Base-by-base conservation (phyloP, 306 rosid species). In the Ammopiptanthus mongolicus region DNA sequence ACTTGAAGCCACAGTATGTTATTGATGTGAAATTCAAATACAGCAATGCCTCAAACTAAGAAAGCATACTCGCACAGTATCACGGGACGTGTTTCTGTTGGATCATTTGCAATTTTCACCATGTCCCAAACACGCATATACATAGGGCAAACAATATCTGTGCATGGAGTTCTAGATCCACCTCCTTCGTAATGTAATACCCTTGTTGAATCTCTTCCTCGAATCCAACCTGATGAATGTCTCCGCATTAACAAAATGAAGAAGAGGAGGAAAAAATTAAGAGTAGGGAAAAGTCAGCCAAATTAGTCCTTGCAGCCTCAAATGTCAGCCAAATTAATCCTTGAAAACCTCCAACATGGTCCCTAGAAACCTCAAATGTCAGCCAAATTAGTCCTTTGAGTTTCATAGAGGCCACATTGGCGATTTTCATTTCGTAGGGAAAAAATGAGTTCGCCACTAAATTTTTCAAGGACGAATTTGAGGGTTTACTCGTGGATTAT, bases 91-190 rank as follows among this genome's bases (percentile, higher is more conserved):
- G 77, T 86, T 86, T 95, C 98, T 63, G 78, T 78, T 47, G 96
- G 91, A 78, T 95, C 97, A n/a, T 88, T 86, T 37, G 98, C 97
- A 64, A 95, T 90, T 84, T 86, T 91, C 79, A 90, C 80, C 18
- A 91, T 91, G 87, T 95, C 98, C 97, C 96, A 87, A 76, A 90
- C 89, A 63, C 98, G 95, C 98, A 95, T 95, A 80, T 95, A 95
- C 97, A 91, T 95, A 56, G 98, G 97, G 68, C 98, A 95, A 28
- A 95, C 83, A 69, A 91, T 91, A 87, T 95, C 98, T 17, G 97
- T 95, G 70, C 91, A 90, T 15, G 95, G 55, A 41, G 98, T 95
- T 84, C 96, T 87, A 42, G 98, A 88, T 61, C 97, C 97, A 59
- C 98, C 98, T 74, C 97, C 97, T 89, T 95, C 98, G 3, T 95